These are phyloP conservation scores for Croton setiger DNA, from an alignment of 441 rosid genomes.

Conservation along the genomic window DNA sequence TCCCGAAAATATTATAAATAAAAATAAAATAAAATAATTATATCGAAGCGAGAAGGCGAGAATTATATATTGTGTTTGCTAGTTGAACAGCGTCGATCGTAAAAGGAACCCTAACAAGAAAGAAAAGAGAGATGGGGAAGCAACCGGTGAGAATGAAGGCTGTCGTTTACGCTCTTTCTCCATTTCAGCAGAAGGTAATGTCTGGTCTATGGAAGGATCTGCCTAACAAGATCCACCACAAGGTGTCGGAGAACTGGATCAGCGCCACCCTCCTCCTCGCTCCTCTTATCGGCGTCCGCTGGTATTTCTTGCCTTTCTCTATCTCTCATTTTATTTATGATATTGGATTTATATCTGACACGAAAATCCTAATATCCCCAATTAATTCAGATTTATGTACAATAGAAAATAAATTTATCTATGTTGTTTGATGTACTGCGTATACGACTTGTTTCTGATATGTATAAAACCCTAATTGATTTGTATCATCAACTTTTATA, in stretches of 20 bases:
- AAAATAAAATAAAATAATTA: too few relatives aligned
- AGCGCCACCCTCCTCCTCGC: constrained; percentile 67
- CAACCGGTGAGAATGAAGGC: constrained; percentile 90
- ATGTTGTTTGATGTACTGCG: not conserved
- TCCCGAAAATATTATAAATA: too few relatives aligned
- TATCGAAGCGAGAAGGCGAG: too few relatives aligned
- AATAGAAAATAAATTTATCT: not conserved
- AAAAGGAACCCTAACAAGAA: not conserved
- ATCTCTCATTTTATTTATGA: not conserved
- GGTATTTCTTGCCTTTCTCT: constrained; percentile 30
- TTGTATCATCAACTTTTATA: too few relatives aligned
- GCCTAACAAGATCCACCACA: constrained; percentile 77
- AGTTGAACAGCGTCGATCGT: not conserved
- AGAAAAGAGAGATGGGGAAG: constrained; percentile 58
- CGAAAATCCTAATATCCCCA: not conserved
- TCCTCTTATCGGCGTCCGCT: constrained; percentile 67
- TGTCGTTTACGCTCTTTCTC: constrained; percentile 88
- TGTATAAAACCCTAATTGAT: too few relatives aligned
- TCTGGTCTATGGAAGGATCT: constrained; percentile 80
- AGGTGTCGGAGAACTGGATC: constrained; percentile 93
- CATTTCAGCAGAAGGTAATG: constrained; percentile 94
- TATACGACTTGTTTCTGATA: not conserved
- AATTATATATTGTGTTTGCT: too few relatives aligned
- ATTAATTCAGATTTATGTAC: not conserved
- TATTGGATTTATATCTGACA: not conserved